A percentile compares a stretch with the other conserved stretches of the same genome.
Evolutionary conservation across 1,284 basidiomycete genomes (phyloP).

Genomic region (Ustilago loliicola): DNA sequence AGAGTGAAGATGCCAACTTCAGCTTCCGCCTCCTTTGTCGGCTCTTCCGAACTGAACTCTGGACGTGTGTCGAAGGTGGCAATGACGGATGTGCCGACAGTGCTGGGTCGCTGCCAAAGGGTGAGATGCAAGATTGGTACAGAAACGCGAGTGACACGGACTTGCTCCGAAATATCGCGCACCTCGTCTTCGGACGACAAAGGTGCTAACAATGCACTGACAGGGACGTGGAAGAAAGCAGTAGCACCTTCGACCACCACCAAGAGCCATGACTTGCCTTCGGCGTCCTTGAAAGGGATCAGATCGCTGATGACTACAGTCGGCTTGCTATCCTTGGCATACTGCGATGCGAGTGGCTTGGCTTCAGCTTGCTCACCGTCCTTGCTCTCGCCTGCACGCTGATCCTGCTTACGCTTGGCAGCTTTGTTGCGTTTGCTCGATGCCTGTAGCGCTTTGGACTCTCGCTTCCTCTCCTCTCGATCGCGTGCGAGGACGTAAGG

Average conservation of each 20-base stretch:
- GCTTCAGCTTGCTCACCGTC: constrained; percentile 14
- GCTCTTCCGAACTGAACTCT: constrained; percentile 30
- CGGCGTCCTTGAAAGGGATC: constrained; percentile 33
- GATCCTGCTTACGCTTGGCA: constrained; percentile 34
- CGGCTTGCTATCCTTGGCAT: constrained; percentile 41
- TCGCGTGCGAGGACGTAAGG: constrained; percentile 46
- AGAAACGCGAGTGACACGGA: constrained; percentile 33
- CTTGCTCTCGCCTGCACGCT: constrained; percentile 8
- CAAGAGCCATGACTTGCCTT: constrained; percentile 42
- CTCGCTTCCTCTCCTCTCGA: constrained; percentile 50
- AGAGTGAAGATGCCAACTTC: constrained; percentile 34
- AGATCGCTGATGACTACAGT: constrained; percentile 55
- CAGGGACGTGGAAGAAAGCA: constrained; percentile 55
- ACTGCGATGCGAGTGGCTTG: constrained; percentile 31
- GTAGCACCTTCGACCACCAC: constrained; percentile 60
- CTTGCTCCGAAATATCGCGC: constrained; percentile 35
- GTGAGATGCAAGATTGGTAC: constrained; percentile 52
- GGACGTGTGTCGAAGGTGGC: constrained; percentile 45
- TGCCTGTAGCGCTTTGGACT: constrained; percentile 32
- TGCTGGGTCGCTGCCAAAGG: constrained; percentile 8
- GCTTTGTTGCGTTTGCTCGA: constrained; percentile 48
- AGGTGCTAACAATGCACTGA: constrained; percentile 32
- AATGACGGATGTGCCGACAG: constrained; percentile 14
- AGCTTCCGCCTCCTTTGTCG: constrained; percentile 7
- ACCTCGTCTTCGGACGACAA: constrained; percentile 15